A percentile compares a stretch with the other conserved stretches of the same genome.
These are phyloP conservation scores for Cyanidioschyzon merolae DNA, from an alignment of 23 red algal genomes.

Conservation along the genomic window DNA sequence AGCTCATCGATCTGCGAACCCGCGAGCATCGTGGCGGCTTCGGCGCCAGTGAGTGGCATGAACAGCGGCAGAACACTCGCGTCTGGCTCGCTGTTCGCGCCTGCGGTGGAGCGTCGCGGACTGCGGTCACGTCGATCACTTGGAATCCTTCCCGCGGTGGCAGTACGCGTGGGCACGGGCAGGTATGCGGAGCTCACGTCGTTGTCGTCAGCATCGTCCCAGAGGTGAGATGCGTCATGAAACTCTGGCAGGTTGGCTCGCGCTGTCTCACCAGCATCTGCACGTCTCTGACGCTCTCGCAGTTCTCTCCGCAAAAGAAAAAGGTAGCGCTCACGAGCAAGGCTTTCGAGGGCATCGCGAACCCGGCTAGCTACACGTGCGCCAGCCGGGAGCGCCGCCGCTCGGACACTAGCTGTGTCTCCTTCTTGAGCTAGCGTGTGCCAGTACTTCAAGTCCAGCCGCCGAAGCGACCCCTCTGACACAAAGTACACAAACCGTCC, in stretches of 20 bases:
- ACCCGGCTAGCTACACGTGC: not conserved
- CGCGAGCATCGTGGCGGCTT: not conserved
- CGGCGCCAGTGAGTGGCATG: not conserved
- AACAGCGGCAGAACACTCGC: not conserved
- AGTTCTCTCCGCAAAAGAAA: not conserved
- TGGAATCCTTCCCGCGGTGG: not conserved
- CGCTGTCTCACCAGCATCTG: not conserved
- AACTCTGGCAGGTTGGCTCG: not conserved
- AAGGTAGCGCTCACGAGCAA: conserved; percentile 1
- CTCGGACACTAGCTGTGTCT: not conserved
- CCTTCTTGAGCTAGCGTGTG: not conserved
- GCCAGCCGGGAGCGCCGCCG: not conserved
- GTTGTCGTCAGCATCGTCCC: not conserved
- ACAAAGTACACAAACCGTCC: not conserved
- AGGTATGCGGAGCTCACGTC: not conserved
- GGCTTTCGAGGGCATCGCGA: not conserved
- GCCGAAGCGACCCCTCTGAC: not conserved
- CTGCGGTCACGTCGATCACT: not conserved
- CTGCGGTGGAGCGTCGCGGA: not conserved
- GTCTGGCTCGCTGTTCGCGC: not conserved
- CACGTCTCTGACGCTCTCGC: conserved; percentile 1
- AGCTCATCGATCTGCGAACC: not conserved
- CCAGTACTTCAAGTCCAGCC: conserved; percentile 10
- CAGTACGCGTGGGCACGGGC: too few species aligned
- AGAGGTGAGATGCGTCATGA: not conserved